Conservation (phyloP, 495 filamentous ascomycete genomes). For the Usnea hakonensis region DNA sequence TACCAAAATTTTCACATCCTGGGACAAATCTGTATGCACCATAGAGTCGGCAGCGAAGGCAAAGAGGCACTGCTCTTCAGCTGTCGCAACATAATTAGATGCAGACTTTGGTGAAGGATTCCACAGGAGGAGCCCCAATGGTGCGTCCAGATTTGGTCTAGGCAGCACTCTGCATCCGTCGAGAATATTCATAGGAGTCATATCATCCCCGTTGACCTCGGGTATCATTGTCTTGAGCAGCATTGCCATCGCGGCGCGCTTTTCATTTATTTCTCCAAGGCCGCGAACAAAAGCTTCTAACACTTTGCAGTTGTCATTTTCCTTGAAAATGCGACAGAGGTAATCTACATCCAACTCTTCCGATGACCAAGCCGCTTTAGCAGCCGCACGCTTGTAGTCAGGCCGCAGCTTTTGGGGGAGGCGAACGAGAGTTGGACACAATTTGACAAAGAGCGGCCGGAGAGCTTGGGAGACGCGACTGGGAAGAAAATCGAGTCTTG, state of each 20-base stretch:
- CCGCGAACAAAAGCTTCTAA: background rate
- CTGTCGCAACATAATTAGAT: slow-evolving; percentile 17
- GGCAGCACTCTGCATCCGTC: slow-evolving; percentile 28
- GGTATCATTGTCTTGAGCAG: slow-evolving; percentile 16
- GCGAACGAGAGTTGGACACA: slow-evolving; percentile 12
- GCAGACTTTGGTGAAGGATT: background rate
- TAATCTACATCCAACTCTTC: slow-evolving; percentile 9
- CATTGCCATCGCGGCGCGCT: background rate
- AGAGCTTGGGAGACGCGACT: slow-evolving; percentile 7
- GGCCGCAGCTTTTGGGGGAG: slow-evolving; percentile 9
- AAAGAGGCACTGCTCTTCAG: slow-evolving; percentile 25
- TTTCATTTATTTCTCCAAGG: background rate
- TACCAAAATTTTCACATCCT: too few species aligned
- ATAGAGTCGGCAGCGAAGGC: slow-evolving; percentile 18
- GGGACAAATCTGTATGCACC: slow-evolving; percentile 6
- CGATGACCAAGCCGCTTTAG: too few species aligned
- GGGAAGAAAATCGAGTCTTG: slow-evolving; percentile 21
- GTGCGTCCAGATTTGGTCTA: slow-evolving; percentile 21
- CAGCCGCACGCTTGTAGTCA: background rate
- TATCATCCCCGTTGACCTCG: background rate
- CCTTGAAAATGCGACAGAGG: too few species aligned
- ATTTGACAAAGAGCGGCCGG: slow-evolving; percentile 8
- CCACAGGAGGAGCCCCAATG: slow-evolving; percentile 23
- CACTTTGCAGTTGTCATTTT: background rate
- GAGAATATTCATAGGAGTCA: slow-evolving; percentile 13